These are phyloP conservation scores for Candida labiduridarum DNA, from an alignment of 1,139 yeast species.

Conservation along the genomic window DNA sequence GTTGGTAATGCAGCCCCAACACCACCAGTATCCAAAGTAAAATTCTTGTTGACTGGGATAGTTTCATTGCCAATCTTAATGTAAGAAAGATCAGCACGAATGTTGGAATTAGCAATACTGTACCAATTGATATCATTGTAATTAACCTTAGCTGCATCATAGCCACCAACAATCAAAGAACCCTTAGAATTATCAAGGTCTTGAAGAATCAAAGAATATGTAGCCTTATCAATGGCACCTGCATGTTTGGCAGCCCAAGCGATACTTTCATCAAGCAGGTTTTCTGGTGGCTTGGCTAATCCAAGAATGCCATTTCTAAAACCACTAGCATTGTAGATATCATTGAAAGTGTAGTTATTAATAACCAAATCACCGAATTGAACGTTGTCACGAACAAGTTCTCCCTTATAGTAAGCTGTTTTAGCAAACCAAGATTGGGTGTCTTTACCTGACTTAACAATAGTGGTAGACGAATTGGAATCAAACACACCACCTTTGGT, in stretches of 20 bases:
- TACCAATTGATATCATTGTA: conserved; percentile 7
- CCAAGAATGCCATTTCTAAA: conserved; percentile 3
- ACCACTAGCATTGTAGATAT: background rate
- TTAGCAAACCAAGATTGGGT: background rate
- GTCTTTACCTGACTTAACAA: background rate
- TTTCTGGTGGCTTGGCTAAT: background rate
- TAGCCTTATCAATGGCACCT: conserved; percentile 6
- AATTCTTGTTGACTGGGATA: conserved; percentile 1
- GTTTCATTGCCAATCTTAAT: conserved; percentile 2
- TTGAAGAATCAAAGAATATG: conserved; percentile 2
- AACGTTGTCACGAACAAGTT: background rate
- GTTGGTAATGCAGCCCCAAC: background rate
- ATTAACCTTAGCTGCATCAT: conserved; percentile 9
- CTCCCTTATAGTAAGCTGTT: background rate
- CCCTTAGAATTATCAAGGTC: background rate
- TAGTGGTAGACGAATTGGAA: conserved; percentile 1
- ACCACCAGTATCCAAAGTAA: conserved; percentile 8
- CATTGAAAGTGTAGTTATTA: background rate
- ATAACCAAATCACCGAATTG: background rate
- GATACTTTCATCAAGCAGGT: background rate
- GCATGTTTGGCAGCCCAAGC: conserved; percentile 1
- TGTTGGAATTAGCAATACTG: conserved; percentile 5
- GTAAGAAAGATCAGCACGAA: conserved; percentile 2
- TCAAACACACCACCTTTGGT: background rate
- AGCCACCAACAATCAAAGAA: conserved; percentile 8